phyloP scores from a whole-genome alignment of 1,284 basidiomycete species.

The Tremellales sp. region DNA sequence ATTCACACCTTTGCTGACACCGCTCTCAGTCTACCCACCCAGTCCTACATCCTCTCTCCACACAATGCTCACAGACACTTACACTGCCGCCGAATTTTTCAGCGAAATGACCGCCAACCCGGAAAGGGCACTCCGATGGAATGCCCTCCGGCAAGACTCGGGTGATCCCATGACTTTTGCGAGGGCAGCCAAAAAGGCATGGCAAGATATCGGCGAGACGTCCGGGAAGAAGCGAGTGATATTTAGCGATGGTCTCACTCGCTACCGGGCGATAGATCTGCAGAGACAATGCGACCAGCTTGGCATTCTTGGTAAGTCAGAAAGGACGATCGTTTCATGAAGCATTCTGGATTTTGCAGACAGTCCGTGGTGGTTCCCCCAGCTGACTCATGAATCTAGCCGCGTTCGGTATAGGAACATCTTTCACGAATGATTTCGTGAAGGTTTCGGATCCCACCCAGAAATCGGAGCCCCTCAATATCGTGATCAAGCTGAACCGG shows the following conservation, averaged over 20 bases:
- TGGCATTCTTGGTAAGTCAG: conserved; percentile 67
- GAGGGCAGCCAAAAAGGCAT: conserved; percentile 65
- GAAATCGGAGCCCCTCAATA: conserved; percentile 78
- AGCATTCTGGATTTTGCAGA: neutral
- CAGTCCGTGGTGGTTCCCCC: neutral
- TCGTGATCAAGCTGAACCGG: conserved; percentile 82
- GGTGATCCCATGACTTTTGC: conserved; percentile 80
- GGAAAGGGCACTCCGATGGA: conserved; percentile 65
- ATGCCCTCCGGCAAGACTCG: conserved; percentile 83
- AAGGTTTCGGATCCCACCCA: conserved; percentile 57
- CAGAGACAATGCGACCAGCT: conserved; percentile 68
- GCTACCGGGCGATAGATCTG: conserved; percentile 66
- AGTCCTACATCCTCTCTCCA: conserved; percentile 53
- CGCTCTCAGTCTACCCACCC: conserved; percentile 56
- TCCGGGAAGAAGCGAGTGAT: conserved; percentile 63
- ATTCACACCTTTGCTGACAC: neutral
- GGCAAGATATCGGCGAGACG: conserved; percentile 30
- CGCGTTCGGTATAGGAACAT: conserved; percentile 87
- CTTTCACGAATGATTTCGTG: conserved; percentile 80
- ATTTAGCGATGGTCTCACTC: conserved; percentile 74
- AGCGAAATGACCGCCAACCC: conserved; percentile 63
- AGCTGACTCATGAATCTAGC: conserved; percentile 45
- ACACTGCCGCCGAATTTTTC: conserved; percentile 80
- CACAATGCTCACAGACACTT: conserved; percentile 87
- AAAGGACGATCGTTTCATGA: conserved; percentile 1